Base-by-base conservation (phyloP, 495 filamentous ascomycete genomes). In the Penicillium salamii region DNA sequence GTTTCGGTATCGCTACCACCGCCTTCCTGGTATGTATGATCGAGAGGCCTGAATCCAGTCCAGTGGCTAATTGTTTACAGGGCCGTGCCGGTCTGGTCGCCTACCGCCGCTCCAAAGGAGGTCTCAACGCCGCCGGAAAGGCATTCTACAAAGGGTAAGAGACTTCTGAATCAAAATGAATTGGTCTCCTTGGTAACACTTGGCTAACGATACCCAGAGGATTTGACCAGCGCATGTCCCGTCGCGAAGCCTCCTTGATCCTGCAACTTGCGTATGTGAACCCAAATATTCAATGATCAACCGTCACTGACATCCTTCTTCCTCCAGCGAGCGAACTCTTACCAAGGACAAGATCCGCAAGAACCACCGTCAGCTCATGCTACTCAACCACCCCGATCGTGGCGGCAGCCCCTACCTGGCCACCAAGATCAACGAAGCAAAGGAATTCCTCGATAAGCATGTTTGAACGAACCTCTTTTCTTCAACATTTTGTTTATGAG, bases 341-440 rank as follows among this genome's bases (percentile, higher is more conserved):
- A 90, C 83, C 45, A 96, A 95, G 72, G 90, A 96, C 33, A 91
- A 92, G 55, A 78, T 99, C 40, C 88, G 93, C 61, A 97, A 97
- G 76, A 91, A 92, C 55, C 93, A 99, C 74, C 84, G 93, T 28
- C 89, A 88, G 51, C 84, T 97, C 42, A 99, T 99, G 93, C 80
- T 99, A 43, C 76, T 95, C 52, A 99, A 99, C 73, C 93, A 99
- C 71, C 93, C 93, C 24, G 93, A 99, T 71, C 89, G 93, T 53
- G 93, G 93, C 43, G 93, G 93, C 15, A 96, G 91, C 65, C 93
- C 93, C 24, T 99, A 97, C 67, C 67, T 98, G 46, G 93, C 93
- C 7, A 95, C 90, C 37, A 98, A 98, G 67, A 87, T 97, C 65
- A 97, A 97, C 69, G 92, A 97, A 69, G 92, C 92, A 33, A 97